Base-by-base conservation (phyloP, 345 rosid genomes). In the Pistacia integerrima region DNA sequence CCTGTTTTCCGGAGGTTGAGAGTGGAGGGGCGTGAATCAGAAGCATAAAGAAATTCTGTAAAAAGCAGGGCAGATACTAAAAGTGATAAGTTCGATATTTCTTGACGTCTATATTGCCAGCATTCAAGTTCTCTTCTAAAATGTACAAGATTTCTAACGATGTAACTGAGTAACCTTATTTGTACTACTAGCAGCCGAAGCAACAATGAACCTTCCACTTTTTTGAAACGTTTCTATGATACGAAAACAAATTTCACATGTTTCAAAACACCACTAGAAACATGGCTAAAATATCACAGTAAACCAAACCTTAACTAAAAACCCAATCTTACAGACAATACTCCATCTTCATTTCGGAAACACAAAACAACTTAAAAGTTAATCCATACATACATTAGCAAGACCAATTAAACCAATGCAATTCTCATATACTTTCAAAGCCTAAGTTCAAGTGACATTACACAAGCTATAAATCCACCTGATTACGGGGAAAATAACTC, bases 381-480 rank as follows among this genome's bases (percentile, higher is more conserved):
- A 18, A n/a, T 1, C 8, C 76, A 35, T n/a, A 33, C 30, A 4
- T 64, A 52, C 49, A 51, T 60, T 41, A 13, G 22, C 58, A 22
- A 28, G 16, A 58, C n/a, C 70, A 55, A 11, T 44, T 41, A 41
- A 41, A 5, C 7, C 44, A 41, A 41, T 3, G 44, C 44, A 41
- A 41, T 41, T 41, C 6, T 41, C 44, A 41, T 41, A 41, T 41
- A 5, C 44, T 41, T 41, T 41, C 44, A 41, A 41, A 41, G 44
- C 46, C 25, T 13, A 60, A 74, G 52, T 55, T 38, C 76, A 73
- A 60, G 38, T 41, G 44, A 41, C 44, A 3, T 11, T 25, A 41
- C 28, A 56, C 4, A 41, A 74, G 54, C 10, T 11, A 9, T 36
- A 55, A 35, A 14, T 63, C 57, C 74, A 93, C 98, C 97, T 91